A percentile compares a stretch with the other conserved stretches of the same genome.
Evolutionary conservation across 805 yeast species (phyloP).

Genomic region (Starmera quercuum): DNA sequence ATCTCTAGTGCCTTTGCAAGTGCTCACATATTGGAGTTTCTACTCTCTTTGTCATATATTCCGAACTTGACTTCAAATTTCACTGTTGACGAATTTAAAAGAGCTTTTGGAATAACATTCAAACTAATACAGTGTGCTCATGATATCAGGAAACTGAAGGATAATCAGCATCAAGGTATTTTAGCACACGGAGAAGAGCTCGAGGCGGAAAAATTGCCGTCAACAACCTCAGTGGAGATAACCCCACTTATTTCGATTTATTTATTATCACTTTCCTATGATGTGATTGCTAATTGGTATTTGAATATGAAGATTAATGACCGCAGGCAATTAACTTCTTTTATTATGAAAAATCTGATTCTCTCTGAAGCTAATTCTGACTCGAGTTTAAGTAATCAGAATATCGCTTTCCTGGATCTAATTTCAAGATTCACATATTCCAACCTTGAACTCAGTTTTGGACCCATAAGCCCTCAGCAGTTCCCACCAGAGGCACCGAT

Average conservation of each 20-base stretch:
- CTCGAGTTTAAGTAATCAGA: conserved; percentile 33
- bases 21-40: conserved; percentile 69
- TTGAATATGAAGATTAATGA: conserved; percentile 52
- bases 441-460: conserved; percentile 47
- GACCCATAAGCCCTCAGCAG: conserved; percentile 15
- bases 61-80: conserved; percentile 65
- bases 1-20: conserved; percentile 63
- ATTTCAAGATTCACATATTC: conserved; percentile 60
- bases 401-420: conserved; percentile 59
- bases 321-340: conserved; percentile 53
- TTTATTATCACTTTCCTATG: conserved; percentile 54
- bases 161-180: conserved; percentile 22
- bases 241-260: conserved; percentile 52
- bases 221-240: conserved; percentile 38
- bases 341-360: conserved; percentile 49
- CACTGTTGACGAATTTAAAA: conserved; percentile 66
- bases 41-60: conserved; percentile 55
- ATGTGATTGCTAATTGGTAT: conserved; percentile 66
- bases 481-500: conserved; percentile 18
- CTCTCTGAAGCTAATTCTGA: conserved; percentile 29
- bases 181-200: conserved; percentile 33
- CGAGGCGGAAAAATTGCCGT: conserved; percentile 45
- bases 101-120: conserved; percentile 80
- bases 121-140: conserved; percentile 67
- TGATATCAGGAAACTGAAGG: conserved; percentile 29